These are phyloP conservation scores for Melampsora larici-populina DNA, from an alignment of 1,284 basidiomycete species.

Conservation along the genomic window DNA sequence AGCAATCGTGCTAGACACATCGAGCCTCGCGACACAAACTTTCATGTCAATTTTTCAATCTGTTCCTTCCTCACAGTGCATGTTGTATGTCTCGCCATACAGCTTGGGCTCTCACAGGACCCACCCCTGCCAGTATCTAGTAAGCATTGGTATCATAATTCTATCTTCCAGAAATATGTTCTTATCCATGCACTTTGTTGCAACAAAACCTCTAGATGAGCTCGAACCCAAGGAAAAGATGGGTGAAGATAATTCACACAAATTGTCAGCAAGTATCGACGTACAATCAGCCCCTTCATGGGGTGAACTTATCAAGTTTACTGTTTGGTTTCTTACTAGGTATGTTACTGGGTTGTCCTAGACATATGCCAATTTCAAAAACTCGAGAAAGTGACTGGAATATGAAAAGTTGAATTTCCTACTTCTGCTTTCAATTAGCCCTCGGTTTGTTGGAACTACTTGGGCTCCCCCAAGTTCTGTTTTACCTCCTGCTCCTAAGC, in stretches of 20 bases:
- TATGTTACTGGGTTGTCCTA: not conserved
- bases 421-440: slow-evolving; percentile 6
- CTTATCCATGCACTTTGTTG: too few relatives aligned
- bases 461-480: slow-evolving; percentile 25
- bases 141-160: not conserved
- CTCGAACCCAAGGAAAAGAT: too few relatives aligned
- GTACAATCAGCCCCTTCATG: not conserved
- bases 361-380: not conserved
- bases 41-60: slow-evolving; percentile 27
- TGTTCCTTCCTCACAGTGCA: slow-evolving; percentile 36
- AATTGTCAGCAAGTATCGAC: too few relatives aligned
- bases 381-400: too few relatives aligned
- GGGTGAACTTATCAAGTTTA: slow-evolving; percentile 25
- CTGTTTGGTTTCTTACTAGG: slow-evolving; percentile 35
- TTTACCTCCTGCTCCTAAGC: not conserved
- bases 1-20: slow-evolving; percentile 2
- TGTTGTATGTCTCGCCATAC: slow-evolving; percentile 27
- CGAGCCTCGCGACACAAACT: slow-evolving; percentile 18
- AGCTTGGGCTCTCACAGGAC: slow-evolving; percentile 24
- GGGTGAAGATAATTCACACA: too few relatives aligned
- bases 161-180: too few relatives aligned
- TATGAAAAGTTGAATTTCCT: not conserved
- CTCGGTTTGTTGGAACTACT: slow-evolving; percentile 23
- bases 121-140: not conserved
- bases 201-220: too few relatives aligned